A percentile compares a stretch with the other conserved stretches of the same genome.
These are phyloP conservation scores for Pseudognaphalium luteoalbum DNA, from an alignment of 129 eudicot genomes.

Conservation along the genomic window DNA sequence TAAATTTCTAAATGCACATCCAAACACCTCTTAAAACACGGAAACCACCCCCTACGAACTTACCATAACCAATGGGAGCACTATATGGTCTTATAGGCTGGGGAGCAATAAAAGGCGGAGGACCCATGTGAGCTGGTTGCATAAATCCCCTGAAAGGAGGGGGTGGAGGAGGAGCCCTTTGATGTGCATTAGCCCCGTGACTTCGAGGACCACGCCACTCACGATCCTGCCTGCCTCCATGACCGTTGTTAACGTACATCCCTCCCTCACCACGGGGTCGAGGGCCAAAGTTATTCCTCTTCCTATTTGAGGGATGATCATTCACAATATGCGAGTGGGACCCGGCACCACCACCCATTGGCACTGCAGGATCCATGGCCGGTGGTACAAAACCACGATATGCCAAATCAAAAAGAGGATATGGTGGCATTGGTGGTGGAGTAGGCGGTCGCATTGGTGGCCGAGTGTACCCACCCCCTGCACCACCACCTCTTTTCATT, in stretches of 20 bases:
- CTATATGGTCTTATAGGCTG: constrained; percentile 48
- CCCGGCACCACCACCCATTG: constrained; percentile 33
- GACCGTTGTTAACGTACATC: constrained; percentile 45
- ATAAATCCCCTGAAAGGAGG: constrained; percentile 45
- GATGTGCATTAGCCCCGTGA: constrained; percentile 38
- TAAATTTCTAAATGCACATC: background rate
- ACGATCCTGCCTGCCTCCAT: constrained; percentile 57
- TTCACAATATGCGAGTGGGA: constrained; percentile 40
- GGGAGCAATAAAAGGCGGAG: constrained; percentile 55
- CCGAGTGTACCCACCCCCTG: constrained; percentile 40
- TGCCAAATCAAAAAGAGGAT: constrained; percentile 47
- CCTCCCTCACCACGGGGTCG: constrained; percentile 71
- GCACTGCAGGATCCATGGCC: constrained; percentile 38
- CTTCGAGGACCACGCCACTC: constrained; percentile 47
- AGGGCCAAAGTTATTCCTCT: constrained; percentile 55
- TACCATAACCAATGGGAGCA: constrained; percentile 61
- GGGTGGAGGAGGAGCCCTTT: constrained; percentile 59
- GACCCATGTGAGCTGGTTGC: constrained; percentile 53
- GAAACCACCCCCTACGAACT: constrained; percentile 14
- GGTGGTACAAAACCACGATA: constrained; percentile 47
- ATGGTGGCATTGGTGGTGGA: constrained; percentile 54
- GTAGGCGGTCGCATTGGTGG: constrained; percentile 37
- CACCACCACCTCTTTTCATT: constrained; percentile 48
- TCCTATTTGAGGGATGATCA: constrained; percentile 42
- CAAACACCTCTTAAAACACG: background rate